Conservation (phyloP, 106 monocot genomes). For the Narthecium ossifragum region DNA sequence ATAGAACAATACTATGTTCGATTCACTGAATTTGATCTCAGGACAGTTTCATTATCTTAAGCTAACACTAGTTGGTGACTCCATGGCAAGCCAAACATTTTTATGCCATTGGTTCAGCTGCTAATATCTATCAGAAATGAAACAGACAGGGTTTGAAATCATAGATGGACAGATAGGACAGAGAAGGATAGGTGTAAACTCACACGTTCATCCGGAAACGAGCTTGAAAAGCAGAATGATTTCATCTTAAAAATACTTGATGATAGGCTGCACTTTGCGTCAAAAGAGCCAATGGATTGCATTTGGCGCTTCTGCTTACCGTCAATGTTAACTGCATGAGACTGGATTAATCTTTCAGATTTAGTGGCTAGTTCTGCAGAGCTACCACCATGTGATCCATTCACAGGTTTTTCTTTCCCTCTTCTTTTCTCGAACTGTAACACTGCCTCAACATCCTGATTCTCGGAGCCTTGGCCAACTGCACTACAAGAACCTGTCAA, state of each 20-base stretch:
- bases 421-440: conserved; percentile 14
- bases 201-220: conserved; percentile 75
- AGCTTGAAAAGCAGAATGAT: conserved; percentile 76
- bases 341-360: conserved; percentile 11
- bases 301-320: conserved; percentile 2
- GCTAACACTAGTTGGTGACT: too few relatives aligned
- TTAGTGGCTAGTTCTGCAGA: conserved; percentile 21
- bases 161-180: too few relatives aligned
- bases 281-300: conserved; percentile 11
- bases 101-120: too few relatives aligned
- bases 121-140: too few relatives aligned
- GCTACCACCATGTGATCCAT: conserved; percentile 4
- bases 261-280: conserved; percentile 16
- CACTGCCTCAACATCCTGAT: conserved; percentile 14
- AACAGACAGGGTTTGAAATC: too few relatives aligned
- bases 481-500: conserved; percentile 13
- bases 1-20: too few relatives aligned
- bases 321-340: conserved; percentile 9
- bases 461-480: conserved; percentile 9
- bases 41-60: too few relatives aligned
- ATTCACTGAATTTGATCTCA: too few relatives aligned
- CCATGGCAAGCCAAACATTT: too few relatives aligned
- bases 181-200: conserved; percentile 1
- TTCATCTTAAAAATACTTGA: conserved; percentile 52
- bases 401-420: conserved; percentile 25